A percentile compares a stretch with the other conserved stretches of the same genome.
Conservation (phyloP, 2,329 filamentous ascomycete genomes). For the Cordyceps javanica region DNA sequence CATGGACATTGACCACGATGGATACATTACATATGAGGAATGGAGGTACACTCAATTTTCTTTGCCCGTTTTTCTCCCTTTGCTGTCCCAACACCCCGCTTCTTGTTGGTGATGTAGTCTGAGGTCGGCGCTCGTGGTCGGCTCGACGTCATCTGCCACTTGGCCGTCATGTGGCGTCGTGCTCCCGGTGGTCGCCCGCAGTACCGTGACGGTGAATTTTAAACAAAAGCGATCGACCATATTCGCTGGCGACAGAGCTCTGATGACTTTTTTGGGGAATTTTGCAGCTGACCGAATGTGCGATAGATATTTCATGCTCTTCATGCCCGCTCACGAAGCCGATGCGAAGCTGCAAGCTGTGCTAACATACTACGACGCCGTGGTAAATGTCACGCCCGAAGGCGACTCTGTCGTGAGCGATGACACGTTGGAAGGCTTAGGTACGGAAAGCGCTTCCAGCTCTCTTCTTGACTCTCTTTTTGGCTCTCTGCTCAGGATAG, state of each 20-base stretch:
- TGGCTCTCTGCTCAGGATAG: constrained; percentile 67
- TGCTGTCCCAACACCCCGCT: not conserved
- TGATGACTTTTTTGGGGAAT: not conserved
- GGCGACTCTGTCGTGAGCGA: constrained; percentile 90
- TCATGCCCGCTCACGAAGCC: constrained; percentile 62
- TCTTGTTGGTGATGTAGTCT: not conserved
- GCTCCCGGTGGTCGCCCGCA: constrained; percentile 3
- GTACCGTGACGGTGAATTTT: not conserved
- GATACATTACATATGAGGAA: constrained; percentile 83
- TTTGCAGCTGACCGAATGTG: not conserved
- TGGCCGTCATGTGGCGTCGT: constrained; percentile 20
- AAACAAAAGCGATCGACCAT: not conserved
- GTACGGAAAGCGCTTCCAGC: constrained; percentile 60
- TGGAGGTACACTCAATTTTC: constrained; percentile 69
- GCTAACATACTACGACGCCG: constrained; percentile 84
- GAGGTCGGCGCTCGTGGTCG: not conserved
- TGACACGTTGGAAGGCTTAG: constrained; percentile 86
- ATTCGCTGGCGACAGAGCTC: not conserved
- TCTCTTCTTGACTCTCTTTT: constrained; percentile 67
- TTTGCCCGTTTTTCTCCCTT: constrained; percentile 12
- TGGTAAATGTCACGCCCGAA: constrained; percentile 84
- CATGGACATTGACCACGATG: constrained; percentile 85
- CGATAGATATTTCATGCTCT: constrained; percentile 81
- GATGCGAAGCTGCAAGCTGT: constrained; percentile 72
- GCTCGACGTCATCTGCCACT: constrained; percentile 19